Base-by-base conservation (phyloP, 768 basidiomycete species). In the Ramaria sp. region DNA sequence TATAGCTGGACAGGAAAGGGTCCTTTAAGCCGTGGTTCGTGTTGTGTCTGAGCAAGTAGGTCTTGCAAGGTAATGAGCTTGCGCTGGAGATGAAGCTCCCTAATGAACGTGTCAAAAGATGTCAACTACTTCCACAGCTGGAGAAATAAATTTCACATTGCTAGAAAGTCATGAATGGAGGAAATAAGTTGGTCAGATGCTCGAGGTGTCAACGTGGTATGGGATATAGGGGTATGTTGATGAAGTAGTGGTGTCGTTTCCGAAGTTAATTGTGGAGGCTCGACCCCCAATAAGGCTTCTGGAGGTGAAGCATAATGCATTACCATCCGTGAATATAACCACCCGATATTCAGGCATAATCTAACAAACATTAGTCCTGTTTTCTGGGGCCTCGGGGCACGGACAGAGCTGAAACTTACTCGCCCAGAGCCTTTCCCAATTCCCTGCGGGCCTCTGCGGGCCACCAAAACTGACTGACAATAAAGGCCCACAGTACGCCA, bases 31-130 rank as follows among this genome's bases (percentile, higher is more conserved):
- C 96, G 83, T 5, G 94, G 94, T 63, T 99, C 96, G 62, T 94
- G 85, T 58, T 85, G 83, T 0, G 96, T 86, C 62, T 97, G 89
- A 9, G 81, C 79, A 41, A 99, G 73, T n/a, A 97, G 69, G 1
- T 77, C 82, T 61, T 92, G 85, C 8, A 98, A 72, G 63, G 88
- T 81, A 38, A 94, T 88, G 42, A 99, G 70, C 64, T 91, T 86
- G 62, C 88, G 84, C 62, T 98, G 96, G 10, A 98, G 73, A 64
- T 96, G 92, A 9, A 98, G 73, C 65, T 98, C 96, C 95, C 93
- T 96, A 42, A 18, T 27, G 15, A 9, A 41, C 28, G 3, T 36
- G 25, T 22, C 20, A 13, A 2, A n/a, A 51, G 8, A 1, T 37
- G 39, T 7, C 10, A 22, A n/a, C 7, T 41, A 16, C 13, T 41